Conservation (phyloP, 148 eudicot species). For the Rhododendron griersonianum region DNA sequence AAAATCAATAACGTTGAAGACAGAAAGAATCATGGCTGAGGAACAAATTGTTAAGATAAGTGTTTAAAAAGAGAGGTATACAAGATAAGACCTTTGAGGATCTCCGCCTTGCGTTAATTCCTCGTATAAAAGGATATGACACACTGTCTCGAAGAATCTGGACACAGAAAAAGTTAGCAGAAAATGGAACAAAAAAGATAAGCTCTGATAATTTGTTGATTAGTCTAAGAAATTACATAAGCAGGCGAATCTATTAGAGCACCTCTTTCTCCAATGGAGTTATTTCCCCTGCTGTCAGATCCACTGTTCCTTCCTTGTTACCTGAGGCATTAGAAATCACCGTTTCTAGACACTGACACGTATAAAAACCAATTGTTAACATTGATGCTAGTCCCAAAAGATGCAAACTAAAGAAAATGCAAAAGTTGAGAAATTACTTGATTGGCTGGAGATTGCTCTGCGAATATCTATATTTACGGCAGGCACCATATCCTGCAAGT, state of each 20-base stretch:
- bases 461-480: too few species aligned
- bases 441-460: not conserved
- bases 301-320: too few species aligned
- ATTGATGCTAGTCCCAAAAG: too few species aligned
- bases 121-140: not conserved
- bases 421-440: not conserved
- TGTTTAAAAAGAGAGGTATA: not conserved
- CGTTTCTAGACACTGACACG: too few species aligned
- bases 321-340: too few species aligned
- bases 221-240: not conserved
- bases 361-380: too few species aligned
- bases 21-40: too few species aligned
- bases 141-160: not conserved
- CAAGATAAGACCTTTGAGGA: not conserved
- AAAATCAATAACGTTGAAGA: not conserved
- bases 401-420: not conserved
- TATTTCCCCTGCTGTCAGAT: too few species aligned
- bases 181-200: not conserved
- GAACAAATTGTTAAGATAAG: not conserved
- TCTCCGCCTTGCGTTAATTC: not conserved
- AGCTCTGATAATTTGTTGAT: not conserved
- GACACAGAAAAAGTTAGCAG: not conserved
- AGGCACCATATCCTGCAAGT: too few species aligned
- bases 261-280: too few species aligned
- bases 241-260: not conserved